Conservation (phyloP, 352 stramenopile genomes). For the Pythium monospermum region DNA sequence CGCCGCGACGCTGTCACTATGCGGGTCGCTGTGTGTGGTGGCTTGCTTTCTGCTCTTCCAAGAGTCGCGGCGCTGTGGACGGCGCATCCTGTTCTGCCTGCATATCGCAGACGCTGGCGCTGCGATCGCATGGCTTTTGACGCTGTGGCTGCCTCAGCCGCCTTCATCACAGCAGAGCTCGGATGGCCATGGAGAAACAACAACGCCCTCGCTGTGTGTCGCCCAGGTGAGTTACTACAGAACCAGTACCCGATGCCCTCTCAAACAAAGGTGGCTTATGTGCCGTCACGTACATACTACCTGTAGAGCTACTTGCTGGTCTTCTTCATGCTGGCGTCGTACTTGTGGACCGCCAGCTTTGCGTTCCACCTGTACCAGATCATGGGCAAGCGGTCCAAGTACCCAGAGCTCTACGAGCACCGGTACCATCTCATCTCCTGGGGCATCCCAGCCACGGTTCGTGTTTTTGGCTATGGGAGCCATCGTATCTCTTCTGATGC, state of each 20-base stretch:
- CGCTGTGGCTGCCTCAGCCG: conserved; percentile 28
- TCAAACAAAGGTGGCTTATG: neutral
- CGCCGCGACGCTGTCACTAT: conserved; percentile 37
- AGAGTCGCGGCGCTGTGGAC: conserved; percentile 60
- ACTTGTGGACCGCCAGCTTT: conserved; percentile 72
- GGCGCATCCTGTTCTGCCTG: conserved; percentile 58
- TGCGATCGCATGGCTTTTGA: conserved; percentile 49
- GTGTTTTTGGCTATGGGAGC: neutral
- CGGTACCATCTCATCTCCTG: conserved; percentile 68
- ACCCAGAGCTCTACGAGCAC: conserved; percentile 58
- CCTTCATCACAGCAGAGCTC: conserved; percentile 4
- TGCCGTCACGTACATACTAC: too few species aligned
- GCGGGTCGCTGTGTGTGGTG: conserved; percentile 43
- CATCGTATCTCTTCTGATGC: too few species aligned
- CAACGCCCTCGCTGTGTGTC: conserved; percentile 21
- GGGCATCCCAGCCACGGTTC: conserved; percentile 48
- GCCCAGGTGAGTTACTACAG: conserved; percentile 27
- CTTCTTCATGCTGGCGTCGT: conserved; percentile 65
- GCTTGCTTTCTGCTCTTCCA: conserved; percentile 51
- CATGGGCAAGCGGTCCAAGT: conserved; percentile 38
- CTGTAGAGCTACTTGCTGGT: conserved; percentile 56
- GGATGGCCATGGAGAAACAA: too few species aligned
- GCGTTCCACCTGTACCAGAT: conserved; percentile 74
- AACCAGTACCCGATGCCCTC: neutral
- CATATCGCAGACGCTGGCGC: conserved; percentile 47